Conservation (phyloP, 305 asterid genomes). For the Fraxinus floribunda region DNA sequence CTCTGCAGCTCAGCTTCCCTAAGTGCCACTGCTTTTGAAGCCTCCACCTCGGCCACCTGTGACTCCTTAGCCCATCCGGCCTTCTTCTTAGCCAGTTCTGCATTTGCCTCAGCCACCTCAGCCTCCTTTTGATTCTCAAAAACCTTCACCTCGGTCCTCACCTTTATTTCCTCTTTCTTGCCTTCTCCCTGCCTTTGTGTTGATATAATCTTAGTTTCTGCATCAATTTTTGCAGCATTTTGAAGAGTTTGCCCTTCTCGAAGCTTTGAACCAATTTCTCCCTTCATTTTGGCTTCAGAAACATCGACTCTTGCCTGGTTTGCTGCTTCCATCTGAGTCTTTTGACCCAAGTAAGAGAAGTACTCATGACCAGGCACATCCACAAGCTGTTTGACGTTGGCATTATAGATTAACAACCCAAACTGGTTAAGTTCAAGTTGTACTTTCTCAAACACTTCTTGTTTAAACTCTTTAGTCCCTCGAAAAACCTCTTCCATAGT, state of each 20-base stretch:
- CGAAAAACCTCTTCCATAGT: conserved; percentile 57
- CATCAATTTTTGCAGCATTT: conserved; percentile 57
- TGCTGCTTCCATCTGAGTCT: conserved; percentile 63
- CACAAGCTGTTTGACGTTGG: conserved; percentile 64
- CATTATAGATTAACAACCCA: conserved; percentile 58
- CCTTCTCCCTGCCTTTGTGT: conserved; percentile 44
- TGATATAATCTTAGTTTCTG: conserved; percentile 50
- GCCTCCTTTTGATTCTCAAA: conserved; percentile 29
- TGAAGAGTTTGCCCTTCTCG: conserved; percentile 48
- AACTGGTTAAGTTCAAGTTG: conserved; percentile 62
- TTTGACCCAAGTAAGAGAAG: conserved; percentile 60
- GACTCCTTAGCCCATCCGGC: conserved; percentile 7
- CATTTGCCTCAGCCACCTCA: conserved; percentile 28
- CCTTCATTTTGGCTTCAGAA: conserved; percentile 62
- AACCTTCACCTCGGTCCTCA: not conserved
- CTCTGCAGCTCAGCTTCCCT: conserved; percentile 19
- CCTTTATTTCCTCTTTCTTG: conserved; percentile 19
- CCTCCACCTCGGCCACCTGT: not conserved
- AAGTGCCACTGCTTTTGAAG: conserved; percentile 20
- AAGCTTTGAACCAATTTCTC: conserved; percentile 42
- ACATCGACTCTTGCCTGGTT: conserved; percentile 62
- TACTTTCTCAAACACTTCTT: conserved; percentile 55
- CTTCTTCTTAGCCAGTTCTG: conserved; percentile 37
- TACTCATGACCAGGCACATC: conserved; percentile 63
- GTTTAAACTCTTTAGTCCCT: conserved; percentile 58